Evolutionary conservation across 192 early-diverging fungal species (phyloP), one percentile per base, ranked within the genome.

Genomic region (Chytriomyces sp.): DNA sequence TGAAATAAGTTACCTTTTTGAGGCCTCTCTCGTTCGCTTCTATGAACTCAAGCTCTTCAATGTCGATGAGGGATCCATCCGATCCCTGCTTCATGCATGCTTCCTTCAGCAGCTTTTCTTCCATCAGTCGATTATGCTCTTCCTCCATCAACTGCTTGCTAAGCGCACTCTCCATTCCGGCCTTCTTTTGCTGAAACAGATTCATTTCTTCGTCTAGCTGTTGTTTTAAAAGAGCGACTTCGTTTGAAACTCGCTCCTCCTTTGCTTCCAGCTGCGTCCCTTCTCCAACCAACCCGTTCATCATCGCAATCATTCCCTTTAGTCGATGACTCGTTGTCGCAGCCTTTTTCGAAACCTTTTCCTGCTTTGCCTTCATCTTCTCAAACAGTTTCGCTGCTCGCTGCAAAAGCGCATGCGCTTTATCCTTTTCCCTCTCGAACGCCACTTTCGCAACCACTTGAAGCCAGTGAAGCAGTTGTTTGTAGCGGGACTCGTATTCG

Each of bases 361-460:
- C 77, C 48, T 71, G 68, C 11, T 23, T 43, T 46, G 28, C 35
- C 49, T 78, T 78, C 44, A 65, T 50, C 61, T 72, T 78, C 57
- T 71, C 77, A 43, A 68, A 72, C 16, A 78, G 18, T 60, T 66
- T 78, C 0, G 62, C 63, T 0, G 65, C 16, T 35, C 69, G 46
- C 26, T 72, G 68, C 5, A 78, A 61, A 10, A 78, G 46, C 50
- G 77, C 77, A 50, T 78, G 61, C 9, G 77, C 64, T 45, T 66
- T 61, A 44, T 78, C 77, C 50, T 78, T 78, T 65, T 78, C 77
- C 23, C 60, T 61, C 26, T 78, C 77, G 64, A 72, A 78, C 0
- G 77, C 77, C 1, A 78, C 77, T 45, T 78, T 78, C 53, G 69
- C 77, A 18, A 78, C 77, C 20, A 78, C 77, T 28, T 70, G 69